phyloP scores from a whole-genome alignment of 495 filamentous ascomycete genomes.

The Pseudoneurospora amorphoporcata region DNA sequence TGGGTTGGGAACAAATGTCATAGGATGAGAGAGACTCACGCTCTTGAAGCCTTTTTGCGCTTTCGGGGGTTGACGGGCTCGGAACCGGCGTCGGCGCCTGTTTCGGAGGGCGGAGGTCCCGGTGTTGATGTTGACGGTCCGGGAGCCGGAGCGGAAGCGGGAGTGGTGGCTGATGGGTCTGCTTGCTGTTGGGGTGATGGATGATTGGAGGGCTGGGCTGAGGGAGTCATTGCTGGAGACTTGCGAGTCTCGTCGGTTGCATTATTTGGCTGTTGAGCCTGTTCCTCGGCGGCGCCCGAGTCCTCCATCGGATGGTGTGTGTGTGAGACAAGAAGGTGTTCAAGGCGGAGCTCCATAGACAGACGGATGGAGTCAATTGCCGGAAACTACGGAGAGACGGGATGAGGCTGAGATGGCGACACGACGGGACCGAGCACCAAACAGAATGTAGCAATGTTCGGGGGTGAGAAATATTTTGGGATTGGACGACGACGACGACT shows the following conservation, averaged over 20 bases:
- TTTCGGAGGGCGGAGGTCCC: constrained; percentile 9
- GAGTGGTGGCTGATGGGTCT: background rate
- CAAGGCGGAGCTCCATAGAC: background rate
- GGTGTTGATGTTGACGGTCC: constrained; percentile 4
- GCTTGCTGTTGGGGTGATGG: background rate
- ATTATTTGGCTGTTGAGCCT: background rate
- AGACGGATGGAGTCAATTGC: background rate
- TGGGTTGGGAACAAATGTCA: background rate
- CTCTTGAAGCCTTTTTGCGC: constrained; percentile 29
- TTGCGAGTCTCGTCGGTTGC: background rate
- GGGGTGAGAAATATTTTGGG: background rate
- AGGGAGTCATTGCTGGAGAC: background rate
- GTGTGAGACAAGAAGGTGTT: background rate
- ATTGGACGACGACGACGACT: background rate
- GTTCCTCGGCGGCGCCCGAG: background rate
- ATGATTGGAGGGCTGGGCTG: background rate
- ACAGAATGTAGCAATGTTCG: background rate
- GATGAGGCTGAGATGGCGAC: background rate
- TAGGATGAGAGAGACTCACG: constrained; percentile 14
- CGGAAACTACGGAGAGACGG: background rate
- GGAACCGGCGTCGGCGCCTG: constrained; percentile 18
- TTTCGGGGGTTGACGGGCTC: constrained; percentile 28
- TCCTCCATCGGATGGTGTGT: background rate
- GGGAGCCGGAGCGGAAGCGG: background rate
- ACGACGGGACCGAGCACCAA: background rate